A percentile compares a stretch with the other conserved stretches of the same genome.
Evolutionary conservation across 2,329 filamentous ascomycete species (phyloP).

Genomic region (Alternaria angustiovoidea): DNA sequence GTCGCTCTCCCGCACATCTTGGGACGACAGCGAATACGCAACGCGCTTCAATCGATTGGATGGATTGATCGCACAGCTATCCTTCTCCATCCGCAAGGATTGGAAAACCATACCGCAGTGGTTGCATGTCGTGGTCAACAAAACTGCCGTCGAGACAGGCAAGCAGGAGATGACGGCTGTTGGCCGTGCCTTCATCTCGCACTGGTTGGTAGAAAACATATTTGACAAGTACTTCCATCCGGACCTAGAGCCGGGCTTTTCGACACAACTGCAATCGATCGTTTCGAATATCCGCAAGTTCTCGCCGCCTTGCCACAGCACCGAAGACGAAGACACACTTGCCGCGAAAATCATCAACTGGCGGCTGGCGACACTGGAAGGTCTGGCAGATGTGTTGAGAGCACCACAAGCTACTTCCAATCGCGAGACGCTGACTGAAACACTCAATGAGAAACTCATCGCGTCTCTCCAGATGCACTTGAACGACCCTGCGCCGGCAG

Average conservation of each 20-base stretch:
- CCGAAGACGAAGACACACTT: constrained; percentile 89
- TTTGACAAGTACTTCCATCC: constrained; percentile 95
- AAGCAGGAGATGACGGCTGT: constrained; percentile 98
- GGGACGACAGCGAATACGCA: constrained; percentile 94
- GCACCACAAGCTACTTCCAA: constrained; percentile 72
- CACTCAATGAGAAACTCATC: constrained; percentile 73
- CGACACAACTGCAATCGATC: constrained; percentile 80
- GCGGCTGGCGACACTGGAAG: constrained; percentile 92
- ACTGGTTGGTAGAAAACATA: constrained; percentile 89
- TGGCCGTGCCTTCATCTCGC: constrained; percentile 85
- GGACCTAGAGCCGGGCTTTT: constrained; percentile 78
- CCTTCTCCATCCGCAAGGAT: constrained; percentile 95
- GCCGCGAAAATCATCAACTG: constrained; percentile 89
- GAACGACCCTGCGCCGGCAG: constrained; percentile 76
- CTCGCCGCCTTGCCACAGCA: constrained; percentile 75
- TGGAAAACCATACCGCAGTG: constrained; percentile 84
- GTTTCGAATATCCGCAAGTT: constrained; percentile 86
- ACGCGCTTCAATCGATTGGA: constrained; percentile 90
- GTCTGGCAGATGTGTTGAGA: constrained; percentile 75
- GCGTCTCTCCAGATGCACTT: constrained; percentile 77
- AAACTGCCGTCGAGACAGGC: constrained; percentile 83
- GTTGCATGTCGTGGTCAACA: constrained; percentile 81
- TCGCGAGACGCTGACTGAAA: constrained; percentile 63
- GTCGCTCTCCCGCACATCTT: constrained; percentile 89
- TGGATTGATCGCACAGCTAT: constrained; percentile 90